phyloP scores from a whole-genome alignment of 768 basidiomycete genomes.

The Pleurotus djamor region DNA sequence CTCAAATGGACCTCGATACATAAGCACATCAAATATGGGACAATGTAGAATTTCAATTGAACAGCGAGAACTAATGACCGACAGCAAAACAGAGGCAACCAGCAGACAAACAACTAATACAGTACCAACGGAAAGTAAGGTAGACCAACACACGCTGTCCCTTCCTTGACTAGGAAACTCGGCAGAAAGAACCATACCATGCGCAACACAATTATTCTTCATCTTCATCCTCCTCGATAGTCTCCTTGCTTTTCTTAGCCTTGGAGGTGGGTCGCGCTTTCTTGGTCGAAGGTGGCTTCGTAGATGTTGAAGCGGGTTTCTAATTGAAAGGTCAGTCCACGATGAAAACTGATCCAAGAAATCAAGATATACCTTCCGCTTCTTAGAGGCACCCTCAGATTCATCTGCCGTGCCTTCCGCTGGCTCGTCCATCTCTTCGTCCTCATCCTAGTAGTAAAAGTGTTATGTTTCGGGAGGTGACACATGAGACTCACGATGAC shows the following conservation, averaged over 20 bases:
- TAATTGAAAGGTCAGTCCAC: conserved; percentile 12
- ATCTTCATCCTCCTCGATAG: conserved; percentile 44
- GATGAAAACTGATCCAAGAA: not conserved
- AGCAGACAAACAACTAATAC: not conserved
- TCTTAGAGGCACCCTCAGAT: conserved; percentile 53
- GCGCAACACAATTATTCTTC: conserved; percentile 13
- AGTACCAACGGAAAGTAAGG: not conserved
- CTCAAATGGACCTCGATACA: no score
- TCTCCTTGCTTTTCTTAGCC: conserved; percentile 48
- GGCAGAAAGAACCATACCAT: not conserved
- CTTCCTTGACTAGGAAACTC: not conserved
- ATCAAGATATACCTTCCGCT: conserved; percentile 59
- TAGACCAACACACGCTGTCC: not conserved
- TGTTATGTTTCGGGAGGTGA: no score
- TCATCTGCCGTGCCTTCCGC: conserved; percentile 43
- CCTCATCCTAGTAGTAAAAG: conserved; percentile 15
- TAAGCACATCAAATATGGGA: no score
- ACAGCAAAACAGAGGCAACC: not conserved
- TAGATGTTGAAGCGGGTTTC: conserved; percentile 38
- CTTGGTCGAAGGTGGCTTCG: conserved; percentile 41
- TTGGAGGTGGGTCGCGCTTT: conserved; percentile 43
- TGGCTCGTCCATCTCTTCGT: conserved; percentile 40
- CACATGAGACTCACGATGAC: conserved; percentile 15
- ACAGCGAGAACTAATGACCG: not conserved
- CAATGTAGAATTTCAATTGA: no score